Base-by-base conservation (phyloP, 495 filamentous ascomycete species). In the Eremomyces bilateralis region DNA sequence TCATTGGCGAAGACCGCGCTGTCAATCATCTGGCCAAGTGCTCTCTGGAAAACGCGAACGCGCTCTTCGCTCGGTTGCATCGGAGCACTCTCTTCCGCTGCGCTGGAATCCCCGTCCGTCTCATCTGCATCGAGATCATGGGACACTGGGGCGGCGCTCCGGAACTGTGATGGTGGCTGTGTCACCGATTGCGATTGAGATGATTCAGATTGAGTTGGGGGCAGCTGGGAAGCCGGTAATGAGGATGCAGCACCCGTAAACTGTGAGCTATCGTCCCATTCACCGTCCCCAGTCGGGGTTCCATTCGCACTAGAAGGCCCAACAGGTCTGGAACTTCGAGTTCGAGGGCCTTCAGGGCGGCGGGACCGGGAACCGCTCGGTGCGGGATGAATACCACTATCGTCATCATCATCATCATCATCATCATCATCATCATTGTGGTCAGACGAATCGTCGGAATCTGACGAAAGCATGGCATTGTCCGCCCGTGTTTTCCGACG, bases 1-100 rank as follows among this genome's bases (percentile, higher is more conserved):
- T 93, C 90, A 32, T 79, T 72, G 27, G 65, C 64, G 51, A 97
- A 97, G 20, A 97, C 48, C 13, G 62, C 57, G 3, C 72, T 71
- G 47, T 76, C 76, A 43, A 94, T 70, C 22, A 94, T 54, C 40
- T 74, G 69, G 8, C 88, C 90, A 1, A 97, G 60, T 2, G 73
- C 65, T 3, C 67, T 67, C 28, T 80, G 68, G 75, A 95, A 97
- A 19, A 71, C 54, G 0, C 63, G 59, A 20, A 88, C 50, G 4
- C 88, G 69, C 16, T 59, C 63, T 0, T 6, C 6, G 6, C 5
- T 5, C 13, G 24, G 24, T 8, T 28, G 8, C 13, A 8, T 13
- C 10, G 69, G 57, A 8, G 65, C 63, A 47, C 91, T 71, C 1
- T 61, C 57, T 42, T 52, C 13, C 22, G 17, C 41, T 19, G 20